A percentile compares a stretch with the other conserved stretches of the same genome.
Conservation (phyloP, 805 yeast species). For the Candida krabiensis region DNA sequence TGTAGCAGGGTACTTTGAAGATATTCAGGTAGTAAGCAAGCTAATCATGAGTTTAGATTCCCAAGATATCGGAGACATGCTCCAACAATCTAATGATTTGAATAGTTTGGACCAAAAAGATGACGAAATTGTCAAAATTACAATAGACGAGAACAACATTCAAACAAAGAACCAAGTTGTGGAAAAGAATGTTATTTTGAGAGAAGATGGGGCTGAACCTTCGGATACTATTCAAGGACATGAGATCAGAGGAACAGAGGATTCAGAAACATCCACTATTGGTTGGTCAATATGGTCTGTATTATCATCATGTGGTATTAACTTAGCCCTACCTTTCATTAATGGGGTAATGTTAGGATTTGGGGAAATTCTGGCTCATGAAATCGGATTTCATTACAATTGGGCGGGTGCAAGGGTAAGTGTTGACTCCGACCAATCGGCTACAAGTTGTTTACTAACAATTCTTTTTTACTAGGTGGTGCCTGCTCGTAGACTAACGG, state of each 20-base stretch:
- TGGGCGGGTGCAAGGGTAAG: constrained; percentile 71
- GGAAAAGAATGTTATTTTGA: too few species aligned
- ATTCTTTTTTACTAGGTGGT: too few species aligned
- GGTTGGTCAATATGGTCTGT: constrained; percentile 38
- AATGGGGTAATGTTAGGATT: constrained; percentile 96
- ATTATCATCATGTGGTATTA: constrained; percentile 59
- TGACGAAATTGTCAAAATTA: too few species aligned
- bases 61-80: neutral
- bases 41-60: neutral
- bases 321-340: constrained; percentile 79
- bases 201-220: too few species aligned
- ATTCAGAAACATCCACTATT: too few species aligned
- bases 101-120: too few species aligned
- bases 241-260: constrained; percentile 11
- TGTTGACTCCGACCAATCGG: too few species aligned
- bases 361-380: constrained; percentile 94
- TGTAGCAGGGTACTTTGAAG: too few species aligned
- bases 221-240: constrained; percentile 1
- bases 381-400: constrained; percentile 76
- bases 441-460: too few species aligned
- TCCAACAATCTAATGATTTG: neutral
- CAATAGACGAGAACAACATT: too few species aligned
- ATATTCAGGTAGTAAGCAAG: too few species aligned
- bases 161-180: too few species aligned
- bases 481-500: constrained; percentile 21